A percentile compares a stretch with the other conserved stretches of the same genome.
phyloP scores from a whole-genome alignment of 257 asterid species.

The Cruciata laevipes region DNA sequence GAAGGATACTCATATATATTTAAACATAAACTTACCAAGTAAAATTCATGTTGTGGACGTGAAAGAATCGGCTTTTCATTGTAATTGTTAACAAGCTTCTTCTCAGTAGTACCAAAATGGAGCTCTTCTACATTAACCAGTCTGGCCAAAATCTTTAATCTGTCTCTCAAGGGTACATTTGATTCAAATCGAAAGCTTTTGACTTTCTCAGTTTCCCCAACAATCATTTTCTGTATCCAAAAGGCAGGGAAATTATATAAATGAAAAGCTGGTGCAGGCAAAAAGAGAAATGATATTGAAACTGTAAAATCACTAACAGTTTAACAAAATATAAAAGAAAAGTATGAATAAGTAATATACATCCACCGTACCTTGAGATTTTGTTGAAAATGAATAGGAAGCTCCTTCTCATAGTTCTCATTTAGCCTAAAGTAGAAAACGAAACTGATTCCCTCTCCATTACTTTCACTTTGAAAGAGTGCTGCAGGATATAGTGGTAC shows the following conservation, averaged over 20 bases:
- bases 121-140: constrained; percentile 67
- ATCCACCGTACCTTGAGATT: constrained; percentile 56
- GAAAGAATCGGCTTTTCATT: constrained; percentile 91
- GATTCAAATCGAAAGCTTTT: constrained; percentile 72
- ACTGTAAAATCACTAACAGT: constrained; percentile 9
- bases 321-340: constrained; percentile 3
- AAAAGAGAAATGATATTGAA: not conserved
- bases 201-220: constrained; percentile 67
- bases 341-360: constrained; percentile 3
- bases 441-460: constrained; percentile 75
- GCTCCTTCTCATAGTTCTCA: constrained; percentile 58
- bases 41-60: constrained; percentile 91
- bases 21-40: constrained; percentile 41
- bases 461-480: constrained; percentile 65
- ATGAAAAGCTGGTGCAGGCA: constrained; percentile 3
- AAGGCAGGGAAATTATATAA: constrained; percentile 7
- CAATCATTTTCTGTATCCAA: constrained; percentile 53
- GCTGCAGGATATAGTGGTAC: constrained; percentile 78
- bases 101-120: constrained; percentile 61
- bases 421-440: constrained; percentile 84
- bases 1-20: not conserved
- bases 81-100: constrained; percentile 83
- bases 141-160: constrained; percentile 80
- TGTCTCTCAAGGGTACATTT: constrained; percentile 62
- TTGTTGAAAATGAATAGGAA: constrained; percentile 73